A percentile compares a stretch with the other conserved stretches of the same genome.
These are phyloP conservation scores for Gymnopilus junonius DNA, from an alignment of 768 basidiomycete species.

Conservation along the genomic window DNA sequence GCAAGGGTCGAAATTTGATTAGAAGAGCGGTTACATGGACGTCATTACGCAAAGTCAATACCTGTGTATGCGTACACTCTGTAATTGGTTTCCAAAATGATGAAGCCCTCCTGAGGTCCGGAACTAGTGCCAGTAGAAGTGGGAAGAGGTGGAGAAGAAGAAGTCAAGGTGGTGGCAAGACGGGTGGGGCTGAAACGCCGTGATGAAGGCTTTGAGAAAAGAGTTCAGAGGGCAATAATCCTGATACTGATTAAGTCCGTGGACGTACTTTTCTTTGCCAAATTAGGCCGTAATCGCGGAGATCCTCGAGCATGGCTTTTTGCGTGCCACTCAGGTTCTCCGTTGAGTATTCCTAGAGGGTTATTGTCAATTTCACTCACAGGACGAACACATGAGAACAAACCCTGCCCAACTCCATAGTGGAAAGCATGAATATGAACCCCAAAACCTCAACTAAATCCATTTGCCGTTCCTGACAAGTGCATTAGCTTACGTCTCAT, in stretches of 20 bases:
- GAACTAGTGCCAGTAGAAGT: slow-evolving; percentile 61
- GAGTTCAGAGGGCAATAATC: slow-evolving; percentile 28
- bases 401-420: slow-evolving; percentile 92
- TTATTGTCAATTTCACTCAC: slow-evolving; percentile 17
- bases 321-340: slow-evolving; percentile 81
- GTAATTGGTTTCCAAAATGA: slow-evolving; percentile 98
- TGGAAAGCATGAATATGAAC: slow-evolving; percentile 96
- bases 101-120: slow-evolving; percentile 81
- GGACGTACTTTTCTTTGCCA: slow-evolving; percentile 77
- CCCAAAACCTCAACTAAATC: slow-evolving; percentile 92
- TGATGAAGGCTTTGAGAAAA: slow-evolving; percentile 58
- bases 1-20: slow-evolving; percentile 19
- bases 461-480: slow-evolving; percentile 77
- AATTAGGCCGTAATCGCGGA: slow-evolving; percentile 93
- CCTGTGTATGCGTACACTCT: slow-evolving; percentile 98
- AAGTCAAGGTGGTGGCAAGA: slow-evolving; percentile 92
- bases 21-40: slow-evolving; percentile 22
- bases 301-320: slow-evolving; percentile 86
- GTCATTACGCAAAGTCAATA: slow-evolving; percentile 37
- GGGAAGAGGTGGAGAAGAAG: slow-evolving; percentile 82
- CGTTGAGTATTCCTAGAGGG: slow-evolving; percentile 82
- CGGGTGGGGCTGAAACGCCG: slow-evolving; percentile 93
- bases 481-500: slow-evolving; percentile 10
- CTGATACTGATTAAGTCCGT: slow-evolving; percentile 22
- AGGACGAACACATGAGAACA: slow-evolving; percentile 25